Base-by-base conservation (phyloP, 2,329 filamentous ascomycete species). In the Knufia petricola region DNA sequence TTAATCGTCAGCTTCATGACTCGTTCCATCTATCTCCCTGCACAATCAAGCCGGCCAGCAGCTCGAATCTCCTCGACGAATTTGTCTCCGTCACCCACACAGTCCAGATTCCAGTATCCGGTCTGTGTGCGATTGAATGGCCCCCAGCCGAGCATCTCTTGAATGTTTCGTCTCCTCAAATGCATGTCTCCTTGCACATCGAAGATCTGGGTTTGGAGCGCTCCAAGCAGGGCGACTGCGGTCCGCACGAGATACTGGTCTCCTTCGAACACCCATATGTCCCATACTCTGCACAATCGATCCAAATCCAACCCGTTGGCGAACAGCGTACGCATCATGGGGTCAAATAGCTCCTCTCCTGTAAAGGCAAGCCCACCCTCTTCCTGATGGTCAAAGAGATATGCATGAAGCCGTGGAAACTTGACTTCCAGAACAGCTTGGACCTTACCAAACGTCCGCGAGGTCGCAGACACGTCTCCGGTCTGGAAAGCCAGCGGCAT, bases 401-500 rank as follows among this genome's bases (percentile, higher is more conserved):
- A 78, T 12, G 67, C 63, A 37, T 76, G 69, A 10, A 82, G 68
- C 13, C 66, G 68, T 1, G 77, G 72, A 49, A 71, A 73, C 60
- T 82, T 82, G 62, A 77, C 76, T n/a, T 67, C 65, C 9, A 82
- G 65, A 1, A 75, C 77, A 19, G 70, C 68, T 10, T 78, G 70
- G 4, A 77, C 77, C 7, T 77, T 67, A 0, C 69, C 66, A 60
- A 79, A 78, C 2, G 75, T 72, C 51, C 73, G 71, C n/a, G 67
- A 64, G 52, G 77, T 78, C 42, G 73, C 73, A n/a, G 69, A 67
- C 13, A 69, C 66, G 55, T 82, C 78, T 54, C 74, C 69, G 7
- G 77, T 72, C 40, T 81, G 69, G 63, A 82, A 82, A 3, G 77
- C 77, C 42, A 81, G 69, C 6, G 79, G 76, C 2, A 81, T 65